These are phyloP conservation scores for Pythium rishiriense DNA, from an alignment of 352 stramenopile genomes.

Conservation along the genomic window DNA sequence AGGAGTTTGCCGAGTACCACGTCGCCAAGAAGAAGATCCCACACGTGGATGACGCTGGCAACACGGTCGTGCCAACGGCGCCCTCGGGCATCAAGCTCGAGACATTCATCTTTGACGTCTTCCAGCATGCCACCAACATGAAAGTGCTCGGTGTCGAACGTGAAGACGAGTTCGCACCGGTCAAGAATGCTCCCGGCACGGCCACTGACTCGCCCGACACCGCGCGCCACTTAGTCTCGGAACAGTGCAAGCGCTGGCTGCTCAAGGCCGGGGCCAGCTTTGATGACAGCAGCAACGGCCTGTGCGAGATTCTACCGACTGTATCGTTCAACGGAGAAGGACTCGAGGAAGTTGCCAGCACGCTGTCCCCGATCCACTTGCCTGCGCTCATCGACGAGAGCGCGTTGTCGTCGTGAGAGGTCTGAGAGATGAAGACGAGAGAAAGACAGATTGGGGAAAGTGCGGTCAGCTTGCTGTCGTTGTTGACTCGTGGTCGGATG, in stretches of 20 bases:
- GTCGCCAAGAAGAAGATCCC: constrained; percentile 98
- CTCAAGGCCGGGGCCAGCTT: constrained; percentile 35
- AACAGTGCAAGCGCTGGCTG: constrained; percentile 73
- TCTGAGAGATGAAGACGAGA: background rate
- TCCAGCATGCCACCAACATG: constrained; percentile 93
- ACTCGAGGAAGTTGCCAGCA: constrained; percentile 50
- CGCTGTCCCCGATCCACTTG: constrained; percentile 46
- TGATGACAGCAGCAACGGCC: constrained; percentile 45
- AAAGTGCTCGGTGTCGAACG: constrained; percentile 92
- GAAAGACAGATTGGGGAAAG: background rate
- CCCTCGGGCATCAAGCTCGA: constrained; percentile 99
- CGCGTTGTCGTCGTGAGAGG: background rate
- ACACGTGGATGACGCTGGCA: constrained; percentile 77
- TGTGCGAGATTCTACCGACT: constrained; percentile 85
- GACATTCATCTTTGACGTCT: constrained; percentile 99
- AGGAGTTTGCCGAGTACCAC: constrained; percentile 84
- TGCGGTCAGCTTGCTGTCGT: background rate
- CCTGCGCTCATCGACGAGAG: constrained; percentile 28
- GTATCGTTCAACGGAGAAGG: constrained; percentile 89
- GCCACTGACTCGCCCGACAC: constrained; percentile 84
- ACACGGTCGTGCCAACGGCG: constrained; percentile 70
- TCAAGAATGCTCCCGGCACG: constrained; percentile 89
- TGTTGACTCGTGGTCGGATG: background rate
- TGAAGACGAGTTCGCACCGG: constrained; percentile 91
- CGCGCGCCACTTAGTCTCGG: constrained; percentile 65